Evolutionary conservation across 352 stramenopile species (phyloP).

Genomic region (Phytopythium vexans): DNA sequence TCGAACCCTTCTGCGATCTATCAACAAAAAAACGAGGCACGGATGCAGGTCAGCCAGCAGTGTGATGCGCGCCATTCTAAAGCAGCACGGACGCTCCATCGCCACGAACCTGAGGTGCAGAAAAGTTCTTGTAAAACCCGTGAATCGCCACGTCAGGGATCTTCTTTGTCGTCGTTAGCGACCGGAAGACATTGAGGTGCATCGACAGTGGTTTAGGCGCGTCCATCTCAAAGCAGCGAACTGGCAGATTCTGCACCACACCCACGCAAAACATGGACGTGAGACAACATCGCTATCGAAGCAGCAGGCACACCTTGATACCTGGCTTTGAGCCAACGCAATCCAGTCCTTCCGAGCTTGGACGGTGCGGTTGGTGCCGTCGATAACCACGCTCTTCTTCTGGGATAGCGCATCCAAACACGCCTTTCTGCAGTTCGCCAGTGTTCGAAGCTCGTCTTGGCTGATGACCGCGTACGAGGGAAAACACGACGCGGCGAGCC

Average conservation of each 20-base stretch:
- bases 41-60: neutral
- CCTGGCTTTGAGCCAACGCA: slow-evolving; percentile 57
- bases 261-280: neutral
- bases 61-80: neutral
- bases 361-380: slow-evolving; percentile 81
- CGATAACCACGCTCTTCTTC: slow-evolving; percentile 77
- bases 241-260: slow-evolving; percentile 33
- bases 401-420: slow-evolving; percentile 48
- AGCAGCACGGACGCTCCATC: neutral
- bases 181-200: slow-evolving; percentile 85
- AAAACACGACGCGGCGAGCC: slow-evolving; percentile 45
- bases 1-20: slow-evolving; percentile 74
- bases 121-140: slow-evolving; percentile 82
- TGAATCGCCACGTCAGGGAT: slow-evolving; percentile 87
- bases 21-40: neutral
- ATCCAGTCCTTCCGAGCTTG: slow-evolving; percentile 73
- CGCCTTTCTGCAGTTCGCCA: slow-evolving; percentile 68
- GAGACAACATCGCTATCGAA: neutral
- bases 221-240: slow-evolving; percentile 80
- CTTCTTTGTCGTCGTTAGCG: slow-evolving; percentile 64
- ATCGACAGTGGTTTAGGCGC: slow-evolving; percentile 74
- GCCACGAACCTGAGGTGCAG: slow-evolving; percentile 34
- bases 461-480: slow-evolving; percentile 66
- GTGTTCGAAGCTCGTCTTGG: slow-evolving; percentile 84
- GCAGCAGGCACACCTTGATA: slow-evolving; percentile 8